Evolutionary conservation across 345 rosid genomes (phyloP), one percentile per base, ranked within the genome.

Genomic region (Erucastrum elatum): DNA sequence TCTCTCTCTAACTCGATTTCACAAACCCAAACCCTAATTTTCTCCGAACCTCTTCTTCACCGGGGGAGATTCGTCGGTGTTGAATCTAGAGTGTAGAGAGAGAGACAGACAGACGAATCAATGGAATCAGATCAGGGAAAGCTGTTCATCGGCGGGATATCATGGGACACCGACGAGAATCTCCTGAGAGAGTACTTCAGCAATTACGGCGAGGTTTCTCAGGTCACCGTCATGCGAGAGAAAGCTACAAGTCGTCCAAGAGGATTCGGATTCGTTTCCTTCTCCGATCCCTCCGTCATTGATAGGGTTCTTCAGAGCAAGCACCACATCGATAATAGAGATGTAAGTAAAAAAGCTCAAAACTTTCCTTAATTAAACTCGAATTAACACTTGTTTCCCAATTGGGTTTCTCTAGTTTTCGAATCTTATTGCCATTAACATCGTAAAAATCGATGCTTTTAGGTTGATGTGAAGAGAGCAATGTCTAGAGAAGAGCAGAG

Each of bases 381-480:
- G 25, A 13, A 51, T 44, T 26, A 34, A 17, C 9, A 17, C 37
- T 70, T 63, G 10, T 49, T 72, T 56, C 73, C 2, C 0, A 17
- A 31, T 46, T 8, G 64, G 68, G 66, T 63, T n/a, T 69, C 56
- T 53, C n/a, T 33, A 21, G 13, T 58, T 70, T 67, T 66, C 10
- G 73, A 67, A 39, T 37, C 29, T 75, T 56, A 2, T 33, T 33
- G 8, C 46, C 33, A 5, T 58, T 8, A 3, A 10, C 61, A 55
- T 58, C 6, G 8, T 75, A 53, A 56, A 66, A 33, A 61, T 58
- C 10, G 25, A 60, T 30, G 4, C 74, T 69, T 12, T 68, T 10
- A 94, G 99, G 96, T 95, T 72, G 98, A 93, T 84, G 96, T 90
- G 59, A 95, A 95, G 91, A 89, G 87, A 81, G 98, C 98, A 5